A percentile compares a stretch with the other conserved stretches of the same genome.
These are phyloP conservation scores for Chalaropsis thielavioides DNA, from an alignment of 2,329 filamentous ascomycete genomes.

Conservation along the genomic window DNA sequence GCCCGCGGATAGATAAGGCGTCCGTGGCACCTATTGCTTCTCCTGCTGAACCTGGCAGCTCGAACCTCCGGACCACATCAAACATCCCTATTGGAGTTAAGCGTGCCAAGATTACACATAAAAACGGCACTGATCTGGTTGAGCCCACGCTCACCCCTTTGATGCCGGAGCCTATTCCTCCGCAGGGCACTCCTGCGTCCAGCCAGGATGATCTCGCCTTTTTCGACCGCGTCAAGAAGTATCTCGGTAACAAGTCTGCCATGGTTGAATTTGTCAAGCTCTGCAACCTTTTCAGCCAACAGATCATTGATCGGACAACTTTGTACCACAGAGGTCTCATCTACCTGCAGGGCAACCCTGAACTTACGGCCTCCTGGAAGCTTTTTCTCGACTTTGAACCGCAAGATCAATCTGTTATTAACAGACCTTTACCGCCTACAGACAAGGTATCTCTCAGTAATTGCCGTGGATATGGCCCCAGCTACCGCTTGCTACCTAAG, in stretches of 20 bases:
- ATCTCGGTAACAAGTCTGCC: constrained; percentile 76
- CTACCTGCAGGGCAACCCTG: constrained; percentile 78
- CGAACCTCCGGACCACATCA: constrained; percentile 15
- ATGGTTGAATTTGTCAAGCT: constrained; percentile 96
- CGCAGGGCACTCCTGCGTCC: constrained; percentile 56
- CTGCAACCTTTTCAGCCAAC: constrained; percentile 87
- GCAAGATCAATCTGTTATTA: constrained; percentile 64
- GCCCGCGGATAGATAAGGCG: constrained; percentile 48
- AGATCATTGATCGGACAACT: constrained; percentile 74
- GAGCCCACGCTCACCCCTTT: constrained; percentile 81
- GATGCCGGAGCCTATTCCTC: constrained; percentile 73
- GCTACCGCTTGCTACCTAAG: constrained; percentile 84
- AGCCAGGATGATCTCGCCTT: constrained; percentile 78
- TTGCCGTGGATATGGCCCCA: constrained; percentile 87
- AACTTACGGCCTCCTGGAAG: constrained; percentile 82
- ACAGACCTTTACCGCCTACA: constrained; percentile 57
- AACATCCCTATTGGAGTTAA: constrained; percentile 27
- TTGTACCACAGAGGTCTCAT: constrained; percentile 68
- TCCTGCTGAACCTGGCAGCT: constrained; percentile 10
- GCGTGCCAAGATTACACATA: constrained; percentile 62
- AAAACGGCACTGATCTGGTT: constrained; percentile 47
- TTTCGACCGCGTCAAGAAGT: constrained; percentile 95
- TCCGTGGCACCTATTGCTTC: constrained; percentile 27
- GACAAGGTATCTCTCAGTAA: constrained; percentile 87
- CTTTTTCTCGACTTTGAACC: constrained; percentile 66